These are phyloP conservation scores for Retiboletus fuscus DNA, from an alignment of 1,284 basidiomycete species.

Conservation along the genomic window DNA sequence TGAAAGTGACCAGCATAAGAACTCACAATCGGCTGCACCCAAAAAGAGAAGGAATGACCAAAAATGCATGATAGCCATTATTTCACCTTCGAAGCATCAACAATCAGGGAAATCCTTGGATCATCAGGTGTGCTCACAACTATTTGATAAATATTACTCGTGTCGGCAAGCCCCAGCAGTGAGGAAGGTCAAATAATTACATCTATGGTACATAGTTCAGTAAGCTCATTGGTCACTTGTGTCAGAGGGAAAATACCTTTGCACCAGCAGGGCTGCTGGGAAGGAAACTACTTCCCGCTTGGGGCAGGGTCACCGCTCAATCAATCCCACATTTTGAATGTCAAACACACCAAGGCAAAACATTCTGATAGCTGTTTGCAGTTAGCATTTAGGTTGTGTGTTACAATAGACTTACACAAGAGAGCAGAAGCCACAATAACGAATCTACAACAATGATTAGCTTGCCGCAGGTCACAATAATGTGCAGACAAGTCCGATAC, in stretches of 20 bases:
- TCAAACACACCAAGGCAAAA: too few relatives aligned
- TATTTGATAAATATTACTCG: constrained; percentile 7
- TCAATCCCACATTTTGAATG: too few relatives aligned
- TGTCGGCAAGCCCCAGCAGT: not conserved
- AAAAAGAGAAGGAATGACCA: constrained; percentile 27
- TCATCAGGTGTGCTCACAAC: constrained; percentile 23
- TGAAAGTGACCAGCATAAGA: not conserved
- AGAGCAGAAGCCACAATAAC: constrained; percentile 5
- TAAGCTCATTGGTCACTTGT: not conserved
- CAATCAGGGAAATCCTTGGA: not conserved
- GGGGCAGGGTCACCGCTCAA: not conserved
- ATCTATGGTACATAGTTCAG: constrained; percentile 1
- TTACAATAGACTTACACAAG: constrained; percentile 4
- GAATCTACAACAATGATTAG: not conserved
- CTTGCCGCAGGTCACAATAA: not conserved
- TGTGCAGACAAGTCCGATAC: not conserved
- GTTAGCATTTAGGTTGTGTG: too few relatives aligned
- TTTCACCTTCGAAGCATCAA: constrained; percentile 13
- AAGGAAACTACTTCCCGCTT: constrained; percentile 12
- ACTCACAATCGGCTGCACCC: constrained; percentile 28
- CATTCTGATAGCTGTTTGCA: too few relatives aligned
- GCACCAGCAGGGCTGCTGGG: not conserved
- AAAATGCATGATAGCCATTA: not conserved
- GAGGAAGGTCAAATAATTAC: not conserved
- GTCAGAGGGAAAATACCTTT: constrained; percentile 4